Percentiles rank a stretch among this genome's conserved stretches.
Conservation (phyloP, 2,329 filamentous ascomycete species). For the Magnaporthales sp. region DNA sequence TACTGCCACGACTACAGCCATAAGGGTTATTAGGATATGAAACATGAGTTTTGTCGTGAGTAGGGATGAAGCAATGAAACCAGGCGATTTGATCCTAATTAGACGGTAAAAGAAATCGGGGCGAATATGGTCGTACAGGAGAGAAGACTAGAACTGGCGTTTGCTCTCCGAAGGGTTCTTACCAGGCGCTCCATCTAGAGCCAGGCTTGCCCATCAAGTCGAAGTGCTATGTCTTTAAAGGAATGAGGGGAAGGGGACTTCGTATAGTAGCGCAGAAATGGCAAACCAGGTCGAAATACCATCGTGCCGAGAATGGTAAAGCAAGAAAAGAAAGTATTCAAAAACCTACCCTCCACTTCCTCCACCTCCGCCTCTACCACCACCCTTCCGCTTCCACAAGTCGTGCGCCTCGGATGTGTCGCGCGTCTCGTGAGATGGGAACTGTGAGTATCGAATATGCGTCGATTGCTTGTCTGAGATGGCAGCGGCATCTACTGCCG, state of each 20-base stretch:
- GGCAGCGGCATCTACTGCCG: constrained; percentile 14
- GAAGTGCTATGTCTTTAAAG: not conserved
- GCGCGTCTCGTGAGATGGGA: not conserved
- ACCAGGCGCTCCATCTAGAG: not conserved
- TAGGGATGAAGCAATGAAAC: not conserved
- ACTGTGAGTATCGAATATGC: constrained; percentile 6
- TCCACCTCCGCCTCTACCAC: constrained; percentile 39
- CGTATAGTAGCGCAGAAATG: not conserved
- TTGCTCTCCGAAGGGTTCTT: too few species aligned
- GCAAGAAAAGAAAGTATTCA: too few species aligned
- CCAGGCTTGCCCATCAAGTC: not conserved
- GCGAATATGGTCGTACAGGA: too few species aligned
- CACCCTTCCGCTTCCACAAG: constrained; percentile 52
- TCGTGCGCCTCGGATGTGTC: constrained; percentile 22
- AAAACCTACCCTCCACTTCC: constrained; percentile 15
- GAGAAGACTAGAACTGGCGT: too few species aligned
- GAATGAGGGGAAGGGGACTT: not conserved
- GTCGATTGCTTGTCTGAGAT: constrained; percentile 11
- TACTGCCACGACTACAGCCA: constrained; percentile 5
- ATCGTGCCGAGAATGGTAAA: not conserved
- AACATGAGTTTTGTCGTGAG: not conserved
- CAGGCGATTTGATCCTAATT: not conserved
- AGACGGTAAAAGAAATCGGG: not conserved
- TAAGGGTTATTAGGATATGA: not conserved
- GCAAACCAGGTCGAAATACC: not conserved